Percentiles rank a stretch among this genome's conserved stretches.
phyloP scores from a whole-genome alignment of 2,329 filamentous ascomycete genomes.

The Cercospora sp. region DNA sequence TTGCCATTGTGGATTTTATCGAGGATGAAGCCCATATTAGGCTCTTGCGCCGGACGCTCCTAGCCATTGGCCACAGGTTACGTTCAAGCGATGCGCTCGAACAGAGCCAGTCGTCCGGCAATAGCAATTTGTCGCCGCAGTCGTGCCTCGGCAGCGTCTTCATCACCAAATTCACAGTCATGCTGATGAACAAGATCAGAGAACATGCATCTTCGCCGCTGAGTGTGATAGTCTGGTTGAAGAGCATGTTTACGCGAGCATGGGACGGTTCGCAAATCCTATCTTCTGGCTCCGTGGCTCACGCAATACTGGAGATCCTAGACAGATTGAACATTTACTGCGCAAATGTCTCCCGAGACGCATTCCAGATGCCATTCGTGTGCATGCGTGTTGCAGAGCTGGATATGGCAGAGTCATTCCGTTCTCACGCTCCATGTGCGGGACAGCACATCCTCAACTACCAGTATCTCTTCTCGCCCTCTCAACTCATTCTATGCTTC shows the following conservation, averaged over 20 bases:
- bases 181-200: background rate
- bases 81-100: background rate
- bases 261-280: constrained; percentile 21
- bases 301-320: constrained; percentile 22
- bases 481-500: constrained; percentile 78
- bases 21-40: constrained; percentile 21
- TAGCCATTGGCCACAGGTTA: constrained; percentile 2
- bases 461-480: constrained; percentile 74
- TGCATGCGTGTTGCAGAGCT: constrained; percentile 9
- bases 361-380: constrained; percentile 23
- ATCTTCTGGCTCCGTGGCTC: constrained; percentile 4
- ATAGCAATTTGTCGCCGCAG: no score
- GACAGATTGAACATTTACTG: background rate
- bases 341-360: background rate
- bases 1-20: constrained; percentile 22
- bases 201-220: background rate
- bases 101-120: background rate
- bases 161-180: background rate
- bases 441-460: constrained; percentile 72
- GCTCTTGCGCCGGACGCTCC: constrained; percentile 16
- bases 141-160: background rate
- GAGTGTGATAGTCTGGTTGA: constrained; percentile 23
- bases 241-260: constrained; percentile 21
- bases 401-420: constrained; percentile 16
- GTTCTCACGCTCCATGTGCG: background rate